Percentiles rank a stretch among this genome's conserved stretches.
Evolutionary conservation across 1,139 yeast genomes (phyloP).

Genomic region (Sugiyamaella grinbergsii): DNA sequence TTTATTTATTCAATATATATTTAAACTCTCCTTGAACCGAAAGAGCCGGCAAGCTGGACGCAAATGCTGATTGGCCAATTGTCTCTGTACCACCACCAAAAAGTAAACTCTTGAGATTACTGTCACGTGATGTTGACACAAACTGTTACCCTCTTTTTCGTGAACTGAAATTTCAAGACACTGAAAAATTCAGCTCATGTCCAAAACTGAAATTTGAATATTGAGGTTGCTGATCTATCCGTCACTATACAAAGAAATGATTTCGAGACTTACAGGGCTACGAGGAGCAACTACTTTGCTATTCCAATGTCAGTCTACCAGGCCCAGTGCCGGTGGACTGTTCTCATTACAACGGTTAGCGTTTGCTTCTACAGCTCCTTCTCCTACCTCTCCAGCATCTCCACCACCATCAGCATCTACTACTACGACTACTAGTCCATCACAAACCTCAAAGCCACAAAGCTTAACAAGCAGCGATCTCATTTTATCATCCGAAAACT

Average conservation of each 20-base stretch:
- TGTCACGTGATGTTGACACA: too few species aligned
- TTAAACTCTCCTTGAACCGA: too few species aligned
- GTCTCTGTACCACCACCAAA: too few species aligned
- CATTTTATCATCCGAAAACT: conserved; percentile 11
- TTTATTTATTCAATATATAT: too few species aligned
- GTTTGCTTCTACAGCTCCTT: background rate
- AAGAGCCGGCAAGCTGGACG: too few species aligned
- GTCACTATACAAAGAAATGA: background rate
- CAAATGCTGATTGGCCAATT: too few species aligned
- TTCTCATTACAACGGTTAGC: background rate
- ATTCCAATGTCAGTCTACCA: background rate
- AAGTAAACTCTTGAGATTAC: background rate
- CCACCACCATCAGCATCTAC: conserved; percentile 9
- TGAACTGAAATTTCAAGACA: conserved; percentile 2
- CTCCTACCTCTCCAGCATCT: background rate
- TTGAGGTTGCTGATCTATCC: background rate
- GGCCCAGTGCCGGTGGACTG: background rate
- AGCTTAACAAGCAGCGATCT: conserved; percentile 1
- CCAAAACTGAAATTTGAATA: too few species aligned
- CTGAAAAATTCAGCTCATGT: conserved; percentile 13
- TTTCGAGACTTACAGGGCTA: conserved; percentile 7
- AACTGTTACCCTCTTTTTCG: background rate
- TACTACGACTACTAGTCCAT: background rate
- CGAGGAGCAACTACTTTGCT: background rate
- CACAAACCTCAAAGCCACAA: background rate